Evolutionary conservation across 257 asterid genomes (phyloP).

Genomic region (Linaria vulgaris): DNA sequence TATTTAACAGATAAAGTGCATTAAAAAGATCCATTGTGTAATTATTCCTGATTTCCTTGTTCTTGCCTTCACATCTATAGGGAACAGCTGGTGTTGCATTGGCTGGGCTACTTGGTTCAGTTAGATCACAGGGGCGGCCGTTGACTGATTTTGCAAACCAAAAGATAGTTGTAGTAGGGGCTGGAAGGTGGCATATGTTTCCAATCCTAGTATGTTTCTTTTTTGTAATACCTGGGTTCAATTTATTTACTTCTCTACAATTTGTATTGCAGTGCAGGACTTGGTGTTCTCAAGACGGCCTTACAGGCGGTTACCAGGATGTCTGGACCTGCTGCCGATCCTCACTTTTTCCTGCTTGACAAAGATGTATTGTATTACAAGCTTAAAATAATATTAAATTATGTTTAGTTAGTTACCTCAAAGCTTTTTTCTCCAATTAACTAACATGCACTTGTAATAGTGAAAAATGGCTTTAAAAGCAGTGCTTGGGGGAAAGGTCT

Average conservation of each 20-base stretch:
- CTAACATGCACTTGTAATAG: constrained; percentile 12
- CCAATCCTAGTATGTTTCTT: constrained; percentile 6
- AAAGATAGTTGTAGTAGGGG: constrained; percentile 97
- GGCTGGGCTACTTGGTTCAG: constrained; percentile 96
- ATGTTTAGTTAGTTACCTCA: constrained; percentile 21
- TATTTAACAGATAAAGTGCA: too few relatives aligned
- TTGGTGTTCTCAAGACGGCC: constrained; percentile 99
- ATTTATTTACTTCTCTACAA: constrained; percentile 26
- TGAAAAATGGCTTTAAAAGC: constrained; percentile 6
- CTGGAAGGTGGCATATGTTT: constrained; percentile 81
- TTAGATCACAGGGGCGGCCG: constrained; percentile 93
- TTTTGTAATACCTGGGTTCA: constrained; percentile 8
- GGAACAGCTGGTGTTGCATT: constrained; percentile 99
- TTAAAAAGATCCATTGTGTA: constrained; percentile 19
- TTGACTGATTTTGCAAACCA: constrained; percentile 91
- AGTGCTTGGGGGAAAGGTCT: constrained; percentile 18
- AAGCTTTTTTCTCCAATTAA: constrained; percentile 9
- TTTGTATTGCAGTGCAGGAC: constrained; percentile 89
- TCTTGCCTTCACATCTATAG: constrained; percentile 44
- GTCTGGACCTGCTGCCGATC: constrained; percentile 72
- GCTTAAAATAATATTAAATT: constrained; percentile 14
- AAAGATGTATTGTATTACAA: constrained; percentile 62
- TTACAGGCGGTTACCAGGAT: constrained; percentile 89
- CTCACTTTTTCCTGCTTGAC: constrained; percentile 95
- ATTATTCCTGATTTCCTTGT: constrained; percentile 25